Evolutionary conservation across 2,329 filamentous ascomycete genomes (phyloP), one percentile per base, ranked within the genome.

Genomic region (Aspergillus sp.): DNA sequence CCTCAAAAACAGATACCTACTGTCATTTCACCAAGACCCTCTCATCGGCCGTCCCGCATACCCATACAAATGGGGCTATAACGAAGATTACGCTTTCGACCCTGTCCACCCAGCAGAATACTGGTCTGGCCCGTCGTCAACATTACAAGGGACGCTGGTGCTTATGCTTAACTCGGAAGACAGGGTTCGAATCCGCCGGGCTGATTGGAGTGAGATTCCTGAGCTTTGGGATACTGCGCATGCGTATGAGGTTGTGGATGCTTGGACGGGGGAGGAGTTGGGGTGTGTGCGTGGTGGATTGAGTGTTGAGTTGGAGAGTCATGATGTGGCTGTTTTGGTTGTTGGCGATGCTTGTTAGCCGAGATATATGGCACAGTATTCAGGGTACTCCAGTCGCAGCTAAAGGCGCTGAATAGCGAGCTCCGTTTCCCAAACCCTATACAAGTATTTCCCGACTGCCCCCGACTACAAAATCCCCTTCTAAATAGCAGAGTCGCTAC

Each of bases 11-110:
- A 54, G 62, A 24, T 63, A 69, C n/a, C 64, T 77, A 0, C 58
- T 77, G 4, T 60, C 66, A 7, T 76, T 82, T 67, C 79, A 80
- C 62, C 81, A 83, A 63, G 80, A 83, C 55, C 66, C 72, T 0
- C 61, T 71, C 2, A 62, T 74, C 17, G 80, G 79, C 1, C 67
- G 63, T 2, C 71, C 80, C 2, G 79, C 79, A 0, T 70, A 66
- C 62, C 81, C 80, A 0, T 72, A 76, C 44, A 71, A 75, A 62
- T 70, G 69, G 66, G 71, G 71, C 12, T 73, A 71, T 36, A 74
- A 71, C 36, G 51, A 64, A 2, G 69, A 74, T 60, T 68, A 67
- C 61, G 74, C 72, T 2, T 74, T 71, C 38, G 68, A 74, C 47
- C 60, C 68, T 0, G 58, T 38, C 1, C 69, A 74, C 41, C 71